Conservation (phyloP, 2,329 filamentous ascomycete species). For the Furcasterigmium furcatum region DNA sequence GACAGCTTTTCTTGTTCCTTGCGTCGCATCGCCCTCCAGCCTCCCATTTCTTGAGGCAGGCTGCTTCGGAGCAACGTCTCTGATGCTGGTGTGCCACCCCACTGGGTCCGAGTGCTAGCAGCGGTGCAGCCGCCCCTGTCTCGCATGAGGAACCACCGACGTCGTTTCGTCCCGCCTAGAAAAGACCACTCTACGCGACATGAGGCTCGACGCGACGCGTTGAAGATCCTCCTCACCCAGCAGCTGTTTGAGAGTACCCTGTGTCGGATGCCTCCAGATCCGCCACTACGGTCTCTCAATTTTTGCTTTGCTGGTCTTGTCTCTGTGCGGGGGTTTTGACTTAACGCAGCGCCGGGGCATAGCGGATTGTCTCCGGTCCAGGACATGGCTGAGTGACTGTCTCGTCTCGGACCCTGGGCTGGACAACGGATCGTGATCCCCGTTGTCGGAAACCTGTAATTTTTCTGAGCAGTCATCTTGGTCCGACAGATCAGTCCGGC, state of each 20-base stretch:
- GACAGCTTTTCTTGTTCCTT: too few species aligned
- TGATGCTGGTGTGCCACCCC: neutral
- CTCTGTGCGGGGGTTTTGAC: too few species aligned
- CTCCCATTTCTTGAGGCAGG: too few species aligned
- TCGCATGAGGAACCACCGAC: neutral
- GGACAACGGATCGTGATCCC: neutral
- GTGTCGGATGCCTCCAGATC: too few species aligned
- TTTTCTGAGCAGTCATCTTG: too few species aligned
- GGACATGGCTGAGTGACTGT: neutral
- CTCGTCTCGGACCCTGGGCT: neutral
- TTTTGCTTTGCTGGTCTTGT: too few species aligned
- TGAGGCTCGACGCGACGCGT: neutral
- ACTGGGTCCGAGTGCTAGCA: neutral
- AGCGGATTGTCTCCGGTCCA: too few species aligned
- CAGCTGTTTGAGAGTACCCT: neutral
- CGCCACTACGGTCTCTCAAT: too few species aligned
- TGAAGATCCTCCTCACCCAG: neutral
- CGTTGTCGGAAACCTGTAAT: neutral
- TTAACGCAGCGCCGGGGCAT: too few species aligned
- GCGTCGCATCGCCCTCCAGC: too few species aligned
- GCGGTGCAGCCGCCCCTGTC: neutral
- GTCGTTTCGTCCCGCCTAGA: neutral
- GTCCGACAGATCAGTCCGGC: neutral
- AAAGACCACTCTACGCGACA: neutral
- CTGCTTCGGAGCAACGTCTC: too few species aligned